phyloP scores from a whole-genome alignment of 352 stramenopile species.

The Globisporangium perplexum region DNA sequence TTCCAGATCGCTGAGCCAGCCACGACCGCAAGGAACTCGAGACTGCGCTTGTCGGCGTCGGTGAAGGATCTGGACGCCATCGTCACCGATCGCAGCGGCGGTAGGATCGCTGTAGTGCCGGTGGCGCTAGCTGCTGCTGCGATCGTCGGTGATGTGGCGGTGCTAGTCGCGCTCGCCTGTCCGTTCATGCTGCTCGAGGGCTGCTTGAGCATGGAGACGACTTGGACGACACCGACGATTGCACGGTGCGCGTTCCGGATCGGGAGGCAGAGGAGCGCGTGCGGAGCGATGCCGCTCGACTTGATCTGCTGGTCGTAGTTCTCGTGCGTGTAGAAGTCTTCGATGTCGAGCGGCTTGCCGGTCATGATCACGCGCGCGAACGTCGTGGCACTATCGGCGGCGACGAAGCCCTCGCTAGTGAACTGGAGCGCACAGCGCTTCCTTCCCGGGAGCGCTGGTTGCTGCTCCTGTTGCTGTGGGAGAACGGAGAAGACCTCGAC shows the following conservation, averaged over 20 bases:
- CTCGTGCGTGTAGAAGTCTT: slow-evolving; percentile 51
- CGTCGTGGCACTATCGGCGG: slow-evolving; percentile 50
- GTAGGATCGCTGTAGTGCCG: neutral
- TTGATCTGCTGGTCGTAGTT: slow-evolving; percentile 45
- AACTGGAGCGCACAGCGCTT: slow-evolving; percentile 20
- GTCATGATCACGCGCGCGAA: slow-evolving; percentile 69
- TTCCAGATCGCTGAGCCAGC: slow-evolving; percentile 67
- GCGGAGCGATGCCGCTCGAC: slow-evolving; percentile 23
- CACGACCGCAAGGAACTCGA: slow-evolving; percentile 54
- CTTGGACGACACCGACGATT: slow-evolving; percentile 54
- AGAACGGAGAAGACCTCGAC: slow-evolving; percentile 47
- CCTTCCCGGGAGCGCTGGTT: neutral
- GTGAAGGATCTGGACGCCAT: slow-evolving; percentile 19
- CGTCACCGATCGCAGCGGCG: neutral
- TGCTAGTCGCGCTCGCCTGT: neutral
- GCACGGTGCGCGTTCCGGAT: slow-evolving; percentile 61
- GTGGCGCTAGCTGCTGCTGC: too few relatives aligned
- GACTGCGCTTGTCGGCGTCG: slow-evolving; percentile 36
- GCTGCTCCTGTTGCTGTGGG: neutral
- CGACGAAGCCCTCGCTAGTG: slow-evolving; percentile 47
- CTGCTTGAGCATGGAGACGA: slow-evolving; percentile 18
- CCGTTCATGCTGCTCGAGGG: neutral
- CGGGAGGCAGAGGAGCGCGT: slow-evolving; percentile 53
- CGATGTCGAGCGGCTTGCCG: slow-evolving; percentile 41
- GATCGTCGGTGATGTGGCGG: neutral